Evolutionary conservation across 2,329 filamentous ascomycete genomes (phyloP).

Genomic region (Penicillium sp.): DNA sequence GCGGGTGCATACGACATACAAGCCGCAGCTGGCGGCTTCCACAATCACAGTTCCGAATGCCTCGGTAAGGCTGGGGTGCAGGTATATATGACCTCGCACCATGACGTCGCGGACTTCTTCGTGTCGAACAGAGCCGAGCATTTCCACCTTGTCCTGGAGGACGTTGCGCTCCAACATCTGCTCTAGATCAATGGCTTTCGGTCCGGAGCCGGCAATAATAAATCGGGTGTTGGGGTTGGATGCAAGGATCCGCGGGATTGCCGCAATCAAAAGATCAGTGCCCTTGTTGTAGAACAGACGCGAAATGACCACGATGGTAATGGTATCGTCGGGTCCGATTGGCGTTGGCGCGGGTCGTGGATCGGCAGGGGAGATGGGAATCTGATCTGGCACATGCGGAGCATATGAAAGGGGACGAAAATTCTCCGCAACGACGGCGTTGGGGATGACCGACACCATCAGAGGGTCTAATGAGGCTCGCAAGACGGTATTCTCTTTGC

Average conservation of each 20-base stretch:
- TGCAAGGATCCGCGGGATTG: constrained; percentile 85
- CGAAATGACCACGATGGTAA: constrained; percentile 95
- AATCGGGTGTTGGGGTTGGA: constrained; percentile 90
- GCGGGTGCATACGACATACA: constrained; percentile 94
- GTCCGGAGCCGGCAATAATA: constrained; percentile 90
- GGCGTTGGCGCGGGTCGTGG: constrained; percentile 56
- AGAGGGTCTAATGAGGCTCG: constrained; percentile 88
- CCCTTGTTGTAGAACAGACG: constrained; percentile 98
- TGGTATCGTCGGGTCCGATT: constrained; percentile 74
- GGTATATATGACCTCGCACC: constrained; percentile 92
- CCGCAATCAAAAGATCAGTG: constrained; percentile 91
- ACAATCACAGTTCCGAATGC: constrained; percentile 98
- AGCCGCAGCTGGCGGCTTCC: constrained; percentile 87
- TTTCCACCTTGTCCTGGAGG: constrained; percentile 84
- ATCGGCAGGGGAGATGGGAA: constrained; percentile 23
- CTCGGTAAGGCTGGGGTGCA: constrained; percentile 91
- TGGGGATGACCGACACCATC: constrained; percentile 97
- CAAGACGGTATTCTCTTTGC: constrained; percentile 96
- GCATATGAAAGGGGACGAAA: constrained; percentile 66
- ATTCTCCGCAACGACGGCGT: constrained; percentile 93
- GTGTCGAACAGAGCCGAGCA: constrained; percentile 86
- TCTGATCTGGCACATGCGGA: constrained; percentile 33
- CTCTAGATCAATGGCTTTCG: constrained; percentile 94
- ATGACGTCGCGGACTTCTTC: constrained; percentile 97
- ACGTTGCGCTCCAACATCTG: constrained; percentile 97